Evolutionary conservation across 163 green algal genomes (phyloP).

Genomic region (Prototheca cutis): DNA sequence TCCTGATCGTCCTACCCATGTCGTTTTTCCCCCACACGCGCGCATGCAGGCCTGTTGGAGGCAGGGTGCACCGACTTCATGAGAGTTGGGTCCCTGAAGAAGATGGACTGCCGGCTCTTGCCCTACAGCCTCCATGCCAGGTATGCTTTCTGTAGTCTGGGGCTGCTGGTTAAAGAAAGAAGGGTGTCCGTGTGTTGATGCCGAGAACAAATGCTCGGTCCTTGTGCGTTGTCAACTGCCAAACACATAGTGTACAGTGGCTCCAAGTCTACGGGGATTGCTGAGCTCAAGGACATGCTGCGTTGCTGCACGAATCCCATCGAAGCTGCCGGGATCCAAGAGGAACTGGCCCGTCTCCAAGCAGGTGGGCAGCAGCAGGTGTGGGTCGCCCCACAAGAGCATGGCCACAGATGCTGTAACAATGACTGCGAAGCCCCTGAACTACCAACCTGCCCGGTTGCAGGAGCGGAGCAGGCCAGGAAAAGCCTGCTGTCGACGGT

Average conservation of each 20-base stretch:
- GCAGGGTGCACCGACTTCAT: slow-evolving; percentile 53
- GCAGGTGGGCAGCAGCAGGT: background rate
- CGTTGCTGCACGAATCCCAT: background rate
- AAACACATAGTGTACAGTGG: too few species aligned
- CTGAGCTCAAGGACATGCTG: background rate
- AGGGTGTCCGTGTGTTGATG: too few species aligned
- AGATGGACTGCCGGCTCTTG: slow-evolving; percentile 65
- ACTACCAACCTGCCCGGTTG: slow-evolving; percentile 45
- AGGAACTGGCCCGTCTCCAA: background rate
- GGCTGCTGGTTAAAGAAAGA: too few species aligned
- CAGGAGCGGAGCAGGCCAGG: slow-evolving; percentile 52
- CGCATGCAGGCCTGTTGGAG: slow-evolving; percentile 10
- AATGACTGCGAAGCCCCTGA: too few species aligned
- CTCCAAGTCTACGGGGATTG: background rate
- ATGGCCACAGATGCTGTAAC: too few species aligned
- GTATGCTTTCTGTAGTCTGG: too few species aligned
- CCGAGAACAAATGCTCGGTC: too few species aligned
- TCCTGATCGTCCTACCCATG: too few species aligned
- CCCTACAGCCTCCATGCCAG: slow-evolving; percentile 56
- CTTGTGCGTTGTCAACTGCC: too few species aligned
- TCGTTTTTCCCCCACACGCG: too few species aligned
- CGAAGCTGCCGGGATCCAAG: background rate
- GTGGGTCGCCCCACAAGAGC: too few species aligned
- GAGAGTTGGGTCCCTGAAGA: slow-evolving; percentile 61
- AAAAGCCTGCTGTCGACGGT: slow-evolving; percentile 42